These are phyloP conservation scores for Rhizopogon salebrosus DNA, from an alignment of 768 basidiomycete genomes.

Conservation along the genomic window DNA sequence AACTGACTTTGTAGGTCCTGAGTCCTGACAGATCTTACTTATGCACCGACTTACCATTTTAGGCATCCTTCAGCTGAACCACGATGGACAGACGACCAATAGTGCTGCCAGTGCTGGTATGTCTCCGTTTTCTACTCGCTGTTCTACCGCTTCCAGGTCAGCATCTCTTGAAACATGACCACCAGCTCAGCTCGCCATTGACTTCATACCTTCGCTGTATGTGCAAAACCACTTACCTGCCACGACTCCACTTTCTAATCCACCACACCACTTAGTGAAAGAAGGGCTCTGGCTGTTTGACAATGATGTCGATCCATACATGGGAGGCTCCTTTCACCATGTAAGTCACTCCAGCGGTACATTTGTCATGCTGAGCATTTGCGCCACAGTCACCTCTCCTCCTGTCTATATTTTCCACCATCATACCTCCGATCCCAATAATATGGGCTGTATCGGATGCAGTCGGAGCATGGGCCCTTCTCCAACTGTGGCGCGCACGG, in stretches of 20 bases:
- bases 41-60: no score
- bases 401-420: constrained; percentile 68
- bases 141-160: constrained; percentile 41
- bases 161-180: constrained; percentile 53
- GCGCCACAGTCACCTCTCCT: constrained; percentile 71
- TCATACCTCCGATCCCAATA: constrained; percentile 54
- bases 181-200: constrained; percentile 75
- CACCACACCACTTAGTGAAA: constrained; percentile 53
- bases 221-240: constrained; percentile 21
- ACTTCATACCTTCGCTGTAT: constrained; percentile 74
- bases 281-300: constrained; percentile 84
- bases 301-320: constrained; percentile 80
- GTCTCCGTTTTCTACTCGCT: constrained; percentile 47
- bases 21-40: no score
- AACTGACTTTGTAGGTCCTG: no score
- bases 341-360: constrained; percentile 39
- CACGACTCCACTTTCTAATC: constrained; percentile 1
- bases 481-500: constrained; percentile 62
- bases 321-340: constrained; percentile 81
- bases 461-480: constrained; percentile 61
- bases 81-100: constrained; percentile 4
- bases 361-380: constrained; percentile 2
- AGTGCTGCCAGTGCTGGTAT: constrained; percentile 38
- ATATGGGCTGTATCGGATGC: constrained; percentile 72
- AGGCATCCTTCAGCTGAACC: no score